These are phyloP conservation scores for Chrysopogon serrulatus DNA, from an alignment of 176 grass and related monocot species.

Conservation along the genomic window DNA sequence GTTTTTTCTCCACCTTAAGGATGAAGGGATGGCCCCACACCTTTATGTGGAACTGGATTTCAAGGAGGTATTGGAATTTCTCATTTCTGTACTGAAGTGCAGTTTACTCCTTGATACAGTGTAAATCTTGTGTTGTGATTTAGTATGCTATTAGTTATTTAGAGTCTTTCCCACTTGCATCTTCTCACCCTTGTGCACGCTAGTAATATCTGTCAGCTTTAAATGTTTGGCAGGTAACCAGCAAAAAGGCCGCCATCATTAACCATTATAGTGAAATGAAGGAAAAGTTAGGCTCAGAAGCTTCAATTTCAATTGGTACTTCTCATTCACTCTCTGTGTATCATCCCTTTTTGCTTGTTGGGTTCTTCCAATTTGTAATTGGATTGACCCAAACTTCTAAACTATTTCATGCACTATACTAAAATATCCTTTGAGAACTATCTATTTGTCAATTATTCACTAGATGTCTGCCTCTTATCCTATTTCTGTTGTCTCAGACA, in stretches of 20 bases:
- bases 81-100: slow-evolving; percentile 9
- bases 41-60: slow-evolving; percentile 98
- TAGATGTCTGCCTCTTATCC: background rate
- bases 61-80: slow-evolving; percentile 60
- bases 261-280: slow-evolving; percentile 82
- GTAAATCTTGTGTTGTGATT: slow-evolving; percentile 1
- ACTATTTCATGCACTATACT: background rate
- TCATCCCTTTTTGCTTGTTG: slow-evolving; percentile 4
- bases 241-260: slow-evolving; percentile 94
- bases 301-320: slow-evolving; percentile 81
- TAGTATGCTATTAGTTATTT: background rate
- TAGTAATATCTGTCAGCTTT: slow-evolving; percentile 11
- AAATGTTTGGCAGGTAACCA: slow-evolving; percentile 68
- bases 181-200: slow-evolving; percentile 16
- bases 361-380: background rate
- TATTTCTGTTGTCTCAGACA: background rate
- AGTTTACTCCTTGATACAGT: slow-evolving; percentile 1
- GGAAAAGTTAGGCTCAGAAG: slow-evolving; percentile 77
- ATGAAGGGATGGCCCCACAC: slow-evolving; percentile 83
- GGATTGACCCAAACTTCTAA: background rate
- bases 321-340: slow-evolving; percentile 9
- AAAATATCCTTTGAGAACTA: background rate
- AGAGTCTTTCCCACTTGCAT: background rate
- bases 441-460: background rate
- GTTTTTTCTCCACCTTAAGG: slow-evolving; percentile 35